Percentiles rank a stretch among this genome's conserved stretches.
phyloP scores from a whole-genome alignment of 2,329 filamentous ascomycete genomes.

The Neofusicoccum ribis region DNA sequence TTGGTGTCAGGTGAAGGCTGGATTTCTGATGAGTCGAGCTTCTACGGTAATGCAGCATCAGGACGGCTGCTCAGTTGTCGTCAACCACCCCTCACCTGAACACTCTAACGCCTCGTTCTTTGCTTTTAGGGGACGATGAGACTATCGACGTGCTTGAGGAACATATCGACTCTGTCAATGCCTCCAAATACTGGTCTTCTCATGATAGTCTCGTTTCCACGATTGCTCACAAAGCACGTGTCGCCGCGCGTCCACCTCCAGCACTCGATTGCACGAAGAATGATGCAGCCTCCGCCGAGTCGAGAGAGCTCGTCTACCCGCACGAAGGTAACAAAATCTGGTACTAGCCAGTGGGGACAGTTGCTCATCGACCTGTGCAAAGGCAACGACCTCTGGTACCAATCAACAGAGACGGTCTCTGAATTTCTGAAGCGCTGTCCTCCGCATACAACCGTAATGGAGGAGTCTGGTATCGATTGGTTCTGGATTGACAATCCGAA shows the following conservation, averaged over 20 bases:
- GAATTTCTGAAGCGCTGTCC: slow-evolving; percentile 69
- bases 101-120: not conserved
- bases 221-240: not conserved
- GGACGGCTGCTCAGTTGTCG: not conserved
- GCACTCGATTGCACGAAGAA: not conserved
- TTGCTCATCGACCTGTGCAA: slow-evolving; percentile 61
- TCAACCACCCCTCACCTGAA: not conserved
- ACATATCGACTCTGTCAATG: not conserved
- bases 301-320: slow-evolving; percentile 49
- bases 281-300: slow-evolving; percentile 16
- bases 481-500: slow-evolving; percentile 72
- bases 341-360: slow-evolving; percentile 65
- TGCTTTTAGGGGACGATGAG: slow-evolving; percentile 21
- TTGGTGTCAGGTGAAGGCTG: slow-evolving; percentile 35
- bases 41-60: slow-evolving; percentile 40
- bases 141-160: slow-evolving; percentile 9
- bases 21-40: slow-evolving; percentile 46
- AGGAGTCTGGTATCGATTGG: slow-evolving; percentile 56
- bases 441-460: slow-evolving; percentile 60
- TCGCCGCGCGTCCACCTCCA: not conserved
- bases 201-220: not conserved
- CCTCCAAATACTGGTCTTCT: not conserved
- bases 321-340: slow-evolving; percentile 56
- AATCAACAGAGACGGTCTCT: slow-evolving; percentile 62
- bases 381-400: slow-evolving; percentile 57